A percentile compares a stretch with the other conserved stretches of the same genome.
Conservation (phyloP, 1,284 basidiomycete species). For the Spongispora temasekensis region DNA sequence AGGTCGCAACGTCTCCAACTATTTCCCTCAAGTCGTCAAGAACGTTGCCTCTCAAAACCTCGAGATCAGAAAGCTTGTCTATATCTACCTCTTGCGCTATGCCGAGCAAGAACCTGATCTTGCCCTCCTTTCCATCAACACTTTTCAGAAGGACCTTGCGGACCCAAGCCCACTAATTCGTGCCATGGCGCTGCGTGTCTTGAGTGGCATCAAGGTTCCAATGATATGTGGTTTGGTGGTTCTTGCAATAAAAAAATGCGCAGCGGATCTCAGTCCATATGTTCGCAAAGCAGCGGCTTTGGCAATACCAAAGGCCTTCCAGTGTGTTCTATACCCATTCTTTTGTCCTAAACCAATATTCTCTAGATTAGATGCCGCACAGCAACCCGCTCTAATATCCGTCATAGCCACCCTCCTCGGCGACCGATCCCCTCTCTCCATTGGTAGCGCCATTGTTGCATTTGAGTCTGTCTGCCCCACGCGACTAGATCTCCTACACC, state of each 20-base stretch:
- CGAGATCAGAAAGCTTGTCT: slow-evolving; percentile 96
- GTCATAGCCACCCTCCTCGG: slow-evolving; percentile 77
- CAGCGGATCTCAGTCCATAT: slow-evolving; percentile 89
- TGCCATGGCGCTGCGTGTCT: slow-evolving; percentile 92
- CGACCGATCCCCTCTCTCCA: slow-evolving; percentile 85
- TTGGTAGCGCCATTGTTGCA: slow-evolving; percentile 85
- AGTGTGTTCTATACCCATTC: slow-evolving; percentile 49
- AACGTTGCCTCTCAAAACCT: slow-evolving; percentile 89
- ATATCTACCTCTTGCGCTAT: slow-evolving; percentile 95
- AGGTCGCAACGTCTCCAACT: slow-evolving; percentile 87
- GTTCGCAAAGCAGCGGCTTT: slow-evolving; percentile 91
- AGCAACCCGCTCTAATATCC: slow-evolving; percentile 72
- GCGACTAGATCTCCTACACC: slow-evolving; percentile 84
- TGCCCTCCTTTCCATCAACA: slow-evolving; percentile 95
- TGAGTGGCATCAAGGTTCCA: slow-evolving; percentile 88
- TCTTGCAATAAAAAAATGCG: slow-evolving; percentile 89
- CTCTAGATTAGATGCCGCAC: slow-evolving; percentile 70
- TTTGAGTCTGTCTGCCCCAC: slow-evolving; percentile 85
- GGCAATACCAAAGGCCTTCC: slow-evolving; percentile 84
- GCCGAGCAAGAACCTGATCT: slow-evolving; percentile 93
- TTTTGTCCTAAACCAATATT: not conserved
- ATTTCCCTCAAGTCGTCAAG: slow-evolving; percentile 94
- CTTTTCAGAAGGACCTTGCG: slow-evolving; percentile 95
- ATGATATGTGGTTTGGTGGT: slow-evolving; percentile 88
- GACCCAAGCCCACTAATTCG: slow-evolving; percentile 92